A percentile compares a stretch with the other conserved stretches of the same genome.
Evolutionary conservation across 129 eudicot species (phyloP).

Genomic region (Flaveria bidentis): DNA sequence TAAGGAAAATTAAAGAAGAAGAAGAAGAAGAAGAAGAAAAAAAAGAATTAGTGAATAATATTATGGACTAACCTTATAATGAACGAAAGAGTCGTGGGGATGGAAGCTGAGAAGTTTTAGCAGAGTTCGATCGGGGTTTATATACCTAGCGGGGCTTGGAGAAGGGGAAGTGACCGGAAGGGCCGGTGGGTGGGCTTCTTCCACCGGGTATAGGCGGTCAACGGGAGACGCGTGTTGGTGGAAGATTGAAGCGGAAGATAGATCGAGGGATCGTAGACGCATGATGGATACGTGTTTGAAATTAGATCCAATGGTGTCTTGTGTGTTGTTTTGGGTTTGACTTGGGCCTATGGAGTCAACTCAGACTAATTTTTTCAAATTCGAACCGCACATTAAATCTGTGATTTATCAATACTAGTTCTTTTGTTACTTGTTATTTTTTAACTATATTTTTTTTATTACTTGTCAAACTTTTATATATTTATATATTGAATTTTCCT

Average conservation of each 20-base stretch:
- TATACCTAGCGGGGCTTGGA: constrained; percentile 51
- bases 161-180: constrained; percentile 34
- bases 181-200: constrained; percentile 24
- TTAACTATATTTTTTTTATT: no score
- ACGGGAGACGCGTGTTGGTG: neutral
- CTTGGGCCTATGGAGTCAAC: neutral
- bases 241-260: constrained; percentile 4
- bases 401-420: no score
- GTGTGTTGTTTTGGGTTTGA: neutral
- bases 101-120: constrained; percentile 2
- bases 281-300: constrained; percentile 17
- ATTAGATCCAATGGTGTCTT: neutral
- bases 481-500: no score
- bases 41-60: neutral
- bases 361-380: no score
- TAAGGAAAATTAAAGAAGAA: neutral
- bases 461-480: no score
- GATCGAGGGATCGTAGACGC: constrained; percentile 12
- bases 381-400: no score
- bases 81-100: constrained; percentile 12
- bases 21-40: neutral
- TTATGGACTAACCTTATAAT: neutral
- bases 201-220: constrained; percentile 39
- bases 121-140: constrained; percentile 36
- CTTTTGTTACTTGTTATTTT: no score